phyloP scores from a whole-genome alignment of 495 filamentous ascomycete species.

The Hypoxylon fragiforme region DNA sequence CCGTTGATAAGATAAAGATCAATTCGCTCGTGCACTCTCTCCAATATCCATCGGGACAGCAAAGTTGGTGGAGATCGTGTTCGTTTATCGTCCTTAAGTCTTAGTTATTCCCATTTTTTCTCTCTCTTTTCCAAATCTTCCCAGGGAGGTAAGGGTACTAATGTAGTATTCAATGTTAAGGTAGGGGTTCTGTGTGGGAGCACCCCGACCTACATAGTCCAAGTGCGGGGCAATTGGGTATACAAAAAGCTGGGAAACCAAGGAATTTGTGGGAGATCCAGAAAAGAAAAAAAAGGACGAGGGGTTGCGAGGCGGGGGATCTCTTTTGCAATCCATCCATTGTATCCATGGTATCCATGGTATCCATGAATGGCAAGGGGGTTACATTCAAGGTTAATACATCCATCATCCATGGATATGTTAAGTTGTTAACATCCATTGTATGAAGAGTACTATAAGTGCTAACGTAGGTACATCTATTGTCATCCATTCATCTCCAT shows the following conservation, averaged over 20 bases:
- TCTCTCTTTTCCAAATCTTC: background rate
- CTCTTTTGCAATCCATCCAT: slow-evolving; percentile 2
- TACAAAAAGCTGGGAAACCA: slow-evolving; percentile 31
- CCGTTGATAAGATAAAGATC: no score
- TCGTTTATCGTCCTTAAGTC: no score
- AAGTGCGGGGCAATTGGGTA: slow-evolving; percentile 33
- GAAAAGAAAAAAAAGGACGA: slow-evolving; percentile 27
- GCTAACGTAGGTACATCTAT: no score
- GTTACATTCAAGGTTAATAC: no score
- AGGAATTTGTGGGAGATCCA: slow-evolving; percentile 32
- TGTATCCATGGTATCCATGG: background rate
- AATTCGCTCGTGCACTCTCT: no score
- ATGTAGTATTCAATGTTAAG: no score
- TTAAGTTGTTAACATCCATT: no score
- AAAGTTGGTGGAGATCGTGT: background rate
- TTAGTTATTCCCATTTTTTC: background rate
- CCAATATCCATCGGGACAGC: background rate
- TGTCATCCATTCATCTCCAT: no score
- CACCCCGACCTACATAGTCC: slow-evolving; percentile 23
- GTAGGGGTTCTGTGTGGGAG: slow-evolving; percentile 27
- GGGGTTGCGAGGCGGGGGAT: slow-evolving; percentile 26
- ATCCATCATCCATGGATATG: no score
- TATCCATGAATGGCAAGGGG: background rate
- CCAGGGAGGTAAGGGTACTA: slow-evolving; percentile 2
- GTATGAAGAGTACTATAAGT: no score